A percentile compares a stretch with the other conserved stretches of the same genome.
Conservation (phyloP, 345 rosid species). For the Linum tenue region DNA sequence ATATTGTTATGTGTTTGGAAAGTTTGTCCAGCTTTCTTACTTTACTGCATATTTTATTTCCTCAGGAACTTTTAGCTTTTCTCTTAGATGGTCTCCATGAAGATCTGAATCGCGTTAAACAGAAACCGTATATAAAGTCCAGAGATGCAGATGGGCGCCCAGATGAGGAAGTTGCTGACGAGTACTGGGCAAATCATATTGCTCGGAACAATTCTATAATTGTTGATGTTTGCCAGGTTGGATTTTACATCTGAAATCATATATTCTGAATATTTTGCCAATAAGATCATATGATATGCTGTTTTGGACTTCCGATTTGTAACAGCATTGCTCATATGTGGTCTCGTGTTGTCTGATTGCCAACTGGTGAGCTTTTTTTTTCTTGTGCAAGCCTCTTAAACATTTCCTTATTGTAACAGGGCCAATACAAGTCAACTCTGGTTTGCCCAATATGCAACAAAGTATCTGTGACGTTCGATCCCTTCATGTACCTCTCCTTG, state of each 20-base stretch:
- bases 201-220: constrained; percentile 99
- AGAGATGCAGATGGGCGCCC: constrained; percentile 97
- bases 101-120: constrained; percentile 94
- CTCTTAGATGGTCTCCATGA: constrained; percentile 96
- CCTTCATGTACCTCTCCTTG: constrained; percentile 98
- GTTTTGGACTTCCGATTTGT: background rate
- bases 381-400: background rate
- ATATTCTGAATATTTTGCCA: too few species aligned
- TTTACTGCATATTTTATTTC: constrained; percentile 11
- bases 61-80: constrained; percentile 94
- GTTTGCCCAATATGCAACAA: constrained; percentile 90
- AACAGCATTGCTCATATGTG: too few species aligned
- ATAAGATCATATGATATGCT: background rate
- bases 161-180: constrained; percentile 99
- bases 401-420: constrained; percentile 39
- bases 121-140: constrained; percentile 82
- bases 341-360: background rate
- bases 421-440: constrained; percentile 96
- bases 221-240: constrained; percentile 97
- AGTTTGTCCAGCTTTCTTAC: constrained; percentile 1
- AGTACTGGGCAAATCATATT: constrained; percentile 98
- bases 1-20: background rate
- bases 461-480: constrained; percentile 98
- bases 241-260: constrained; percentile 2
- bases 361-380: background rate